Evolutionary conservation across 345 rosid genomes (phyloP), one percentile per base, ranked within the genome.

Genomic region (Syzygium aqueum): DNA sequence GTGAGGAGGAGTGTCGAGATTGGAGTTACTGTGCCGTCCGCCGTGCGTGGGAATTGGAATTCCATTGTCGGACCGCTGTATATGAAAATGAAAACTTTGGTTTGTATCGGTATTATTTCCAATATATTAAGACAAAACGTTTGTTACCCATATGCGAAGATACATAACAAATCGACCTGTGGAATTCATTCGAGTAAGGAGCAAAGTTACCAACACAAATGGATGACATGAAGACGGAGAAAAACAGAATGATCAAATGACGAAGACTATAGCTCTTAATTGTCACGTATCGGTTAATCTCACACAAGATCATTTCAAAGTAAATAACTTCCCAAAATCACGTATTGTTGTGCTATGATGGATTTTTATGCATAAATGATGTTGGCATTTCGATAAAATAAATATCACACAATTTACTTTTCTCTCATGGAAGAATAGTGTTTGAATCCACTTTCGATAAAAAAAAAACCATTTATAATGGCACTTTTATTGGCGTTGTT

Each of bases 201-300:
- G 80, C 5, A 19, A 37, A 10, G 37, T 3, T 73, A 19, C 43
- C 8, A 0, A 8, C 25, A 5, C 4, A 0, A 2, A 73, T 4
- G 3, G 49, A 33, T 33, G 49, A 19, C 7, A 11, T 2, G 80
- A 73, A 33, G 25, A 30, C 5, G 16, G 5, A 33, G 7, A 73
- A 17, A 33, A 37, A 67, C 0, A 2, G 7, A 2, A 37, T 3
- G 7, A 37, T 73, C 25, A 9, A 19, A 73, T 0, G 9, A 14
- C 19, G 14, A 0, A 17, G 2, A 61, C 14, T n/a, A 13, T 6
- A 0, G 73, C 73, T 61, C 17, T n/a, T 61, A 61, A 19, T 61
- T 3, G 14, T n/a, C 33, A 1, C 9, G 3, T n/a, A n/a, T 61
- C 0, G 4, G 2, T 19, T 73, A 19, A 73, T 73, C 11, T 33